These are phyloP conservation scores for Tylopilus plumbeoviolaceoides DNA, from an alignment of 768 basidiomycete species.

Conservation along the genomic window DNA sequence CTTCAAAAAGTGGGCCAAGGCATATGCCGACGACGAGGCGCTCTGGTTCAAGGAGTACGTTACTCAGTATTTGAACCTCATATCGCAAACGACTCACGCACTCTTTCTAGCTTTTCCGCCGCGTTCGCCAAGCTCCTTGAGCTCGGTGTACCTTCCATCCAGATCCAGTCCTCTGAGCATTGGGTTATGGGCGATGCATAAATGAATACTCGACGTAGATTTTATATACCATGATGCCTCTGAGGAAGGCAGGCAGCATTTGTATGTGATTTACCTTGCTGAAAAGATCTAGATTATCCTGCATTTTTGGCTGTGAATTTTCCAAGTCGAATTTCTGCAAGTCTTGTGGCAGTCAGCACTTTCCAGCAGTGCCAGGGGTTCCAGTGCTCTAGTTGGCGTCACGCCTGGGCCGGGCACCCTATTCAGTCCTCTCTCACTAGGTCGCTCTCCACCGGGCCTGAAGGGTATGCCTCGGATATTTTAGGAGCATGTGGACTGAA, in stretches of 20 bases:
- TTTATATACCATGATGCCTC: not conserved
- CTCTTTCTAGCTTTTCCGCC: constrained; percentile 69
- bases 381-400: too few relatives aligned
- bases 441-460: too few relatives aligned
- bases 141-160: constrained; percentile 83
- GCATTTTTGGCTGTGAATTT: too few relatives aligned
- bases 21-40: constrained; percentile 80
- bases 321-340: too few relatives aligned
- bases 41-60: constrained; percentile 94
- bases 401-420: too few relatives aligned
- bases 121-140: constrained; percentile 81
- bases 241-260: not conserved
- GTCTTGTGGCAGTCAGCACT: too few relatives aligned
- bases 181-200: constrained; percentile 54
- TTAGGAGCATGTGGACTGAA: too few relatives aligned
- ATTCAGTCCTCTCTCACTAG: too few relatives aligned
- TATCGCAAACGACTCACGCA: not conserved
- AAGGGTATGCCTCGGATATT: too few relatives aligned
- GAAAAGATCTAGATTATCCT: too few relatives aligned
- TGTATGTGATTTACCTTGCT: not conserved
- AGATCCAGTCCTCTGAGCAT: constrained; percentile 68
- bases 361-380: too few relatives aligned
- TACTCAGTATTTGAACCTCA: not conserved
- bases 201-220: constrained; percentile 25
- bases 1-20: constrained; percentile 86